Evolutionary conservation across 2,329 filamentous ascomycete species (phyloP), one percentile per base, ranked within the genome.

Genomic region (Leptosphaerulina australis): DNA sequence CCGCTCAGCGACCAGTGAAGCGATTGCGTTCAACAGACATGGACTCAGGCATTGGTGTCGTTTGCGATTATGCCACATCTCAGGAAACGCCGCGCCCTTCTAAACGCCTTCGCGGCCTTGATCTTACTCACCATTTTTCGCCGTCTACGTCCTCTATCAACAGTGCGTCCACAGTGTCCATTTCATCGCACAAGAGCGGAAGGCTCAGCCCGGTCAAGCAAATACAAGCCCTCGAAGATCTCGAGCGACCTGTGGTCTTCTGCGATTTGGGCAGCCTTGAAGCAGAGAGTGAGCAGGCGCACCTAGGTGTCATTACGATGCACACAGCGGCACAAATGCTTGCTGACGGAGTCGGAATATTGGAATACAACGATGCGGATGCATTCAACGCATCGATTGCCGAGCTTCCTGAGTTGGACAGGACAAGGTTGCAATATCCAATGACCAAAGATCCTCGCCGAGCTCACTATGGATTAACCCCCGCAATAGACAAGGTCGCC

Each of bases 171-270:
- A 31, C 29, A 15, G 29, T 14, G 12, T 44, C 40, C n/a, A 18
- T 44, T 17, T 17, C 21, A 21, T 44, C 40, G 20, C 40, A 44
- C 30, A n/a, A 44, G 21, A 44, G 29, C 29, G 30, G 40, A 14
- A n/a, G 40, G n/a, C 20, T 35, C 15, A 44, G 40, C 24, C 31
- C 40, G 35, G 7, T 20, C 14, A 44, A 44, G 34, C 40, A 44
- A 24, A 20, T 44, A 34, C 40, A 44, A 11, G 30, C 30, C n/a
- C 40, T 44, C 4, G 20, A 26, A 20, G 40, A 44, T 44, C 12
- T 25, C n/a, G 40, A 44, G 18, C 30, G 20, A 33, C 40, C 40
- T 6, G 40, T 44, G 15, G 11, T 44, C 31, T 44, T 44, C 34
- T 44, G 30, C 30, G n/a, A n/a, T n/a, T n/a, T n/a, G n/a, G n/a